Conservation (phyloP, 2,329 filamentous ascomycete species). For the Aureobasidium mangrovei region DNA sequence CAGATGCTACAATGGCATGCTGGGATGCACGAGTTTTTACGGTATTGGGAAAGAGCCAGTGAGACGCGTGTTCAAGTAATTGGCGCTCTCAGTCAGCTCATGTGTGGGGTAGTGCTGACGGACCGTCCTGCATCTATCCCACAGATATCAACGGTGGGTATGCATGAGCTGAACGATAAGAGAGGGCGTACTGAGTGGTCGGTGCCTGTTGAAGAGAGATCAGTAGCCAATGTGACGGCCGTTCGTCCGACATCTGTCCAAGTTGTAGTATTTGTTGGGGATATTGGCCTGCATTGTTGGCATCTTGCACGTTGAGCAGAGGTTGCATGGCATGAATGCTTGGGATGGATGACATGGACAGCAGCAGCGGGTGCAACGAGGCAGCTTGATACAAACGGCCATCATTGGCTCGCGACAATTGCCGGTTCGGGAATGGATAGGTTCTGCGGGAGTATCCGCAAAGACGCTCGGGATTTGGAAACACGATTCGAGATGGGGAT, state of each 20-base stretch:
- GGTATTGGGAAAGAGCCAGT: too few relatives aligned
- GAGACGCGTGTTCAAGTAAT: too few relatives aligned
- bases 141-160: neutral
- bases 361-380: neutral
- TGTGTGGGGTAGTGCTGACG: conserved; percentile 8
- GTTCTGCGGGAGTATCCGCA: conserved; percentile 9
- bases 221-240: neutral
- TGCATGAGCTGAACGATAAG: neutral
- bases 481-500: neutral
- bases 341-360: conserved; percentile 1
- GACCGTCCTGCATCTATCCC: conserved; percentile 1
- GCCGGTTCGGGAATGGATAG: neutral
- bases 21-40: too few relatives aligned
- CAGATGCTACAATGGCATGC: too few relatives aligned
- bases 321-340: conserved; percentile 4
- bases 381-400: conserved; percentile 9
- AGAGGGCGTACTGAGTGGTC: neutral
- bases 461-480: neutral
- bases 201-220: neutral
- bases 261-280: neutral
- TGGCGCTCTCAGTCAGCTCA: neutral
- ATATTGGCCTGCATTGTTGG: neutral
- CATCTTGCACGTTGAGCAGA: neutral
- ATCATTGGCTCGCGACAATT: conserved; percentile 7
- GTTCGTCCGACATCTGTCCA: neutral